Evolutionary conservation across 768 basidiomycete species (phyloP).

Genomic region (Mycena belliarum): DNA sequence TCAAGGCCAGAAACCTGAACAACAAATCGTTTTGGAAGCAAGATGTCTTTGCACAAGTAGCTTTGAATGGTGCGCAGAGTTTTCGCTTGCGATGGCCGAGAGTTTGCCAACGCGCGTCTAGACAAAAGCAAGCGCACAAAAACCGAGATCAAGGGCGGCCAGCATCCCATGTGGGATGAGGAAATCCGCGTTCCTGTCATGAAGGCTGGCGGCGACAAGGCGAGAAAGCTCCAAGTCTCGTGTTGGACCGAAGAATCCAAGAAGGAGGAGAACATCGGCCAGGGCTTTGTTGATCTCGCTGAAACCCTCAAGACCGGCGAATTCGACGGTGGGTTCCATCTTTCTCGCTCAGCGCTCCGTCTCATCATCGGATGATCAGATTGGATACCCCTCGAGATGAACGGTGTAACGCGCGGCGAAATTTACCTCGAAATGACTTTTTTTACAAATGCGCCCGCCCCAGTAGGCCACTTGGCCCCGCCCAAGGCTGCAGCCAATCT

Average conservation of each 20-base stretch:
- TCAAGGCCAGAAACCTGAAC: constrained; percentile 65
- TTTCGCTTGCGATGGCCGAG: background rate
- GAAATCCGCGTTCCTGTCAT: constrained; percentile 79
- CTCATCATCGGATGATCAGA: constrained; percentile 50
- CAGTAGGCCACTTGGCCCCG: constrained; percentile 32
- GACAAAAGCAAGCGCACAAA: constrained; percentile 68
- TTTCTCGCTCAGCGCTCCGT: background rate
- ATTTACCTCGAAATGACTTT: constrained; percentile 93
- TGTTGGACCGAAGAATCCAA: constrained; percentile 80
- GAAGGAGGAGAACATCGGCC: constrained; percentile 76
- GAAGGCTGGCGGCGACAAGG: constrained; percentile 54
- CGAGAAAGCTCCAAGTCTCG: constrained; percentile 66
- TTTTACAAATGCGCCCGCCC: constrained; percentile 70
- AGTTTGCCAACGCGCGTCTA: constrained; percentile 23
- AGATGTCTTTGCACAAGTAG: constrained; percentile 77
- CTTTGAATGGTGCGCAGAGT: constrained; percentile 46
- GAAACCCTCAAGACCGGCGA: constrained; percentile 84
- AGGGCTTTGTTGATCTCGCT: constrained; percentile 71
- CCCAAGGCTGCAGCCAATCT: constrained; percentile 32
- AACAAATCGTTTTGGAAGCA: constrained; percentile 92
- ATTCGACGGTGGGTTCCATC: constrained; percentile 73
- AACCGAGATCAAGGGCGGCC: constrained; percentile 83
- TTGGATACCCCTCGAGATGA: constrained; percentile 63
- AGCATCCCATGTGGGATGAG: constrained; percentile 92
- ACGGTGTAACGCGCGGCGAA: constrained; percentile 75